Percentiles rank a stretch among this genome's conserved stretches.
Conservation (phyloP, 768 basidiomycete species). For the Agrocybe praecox region DNA sequence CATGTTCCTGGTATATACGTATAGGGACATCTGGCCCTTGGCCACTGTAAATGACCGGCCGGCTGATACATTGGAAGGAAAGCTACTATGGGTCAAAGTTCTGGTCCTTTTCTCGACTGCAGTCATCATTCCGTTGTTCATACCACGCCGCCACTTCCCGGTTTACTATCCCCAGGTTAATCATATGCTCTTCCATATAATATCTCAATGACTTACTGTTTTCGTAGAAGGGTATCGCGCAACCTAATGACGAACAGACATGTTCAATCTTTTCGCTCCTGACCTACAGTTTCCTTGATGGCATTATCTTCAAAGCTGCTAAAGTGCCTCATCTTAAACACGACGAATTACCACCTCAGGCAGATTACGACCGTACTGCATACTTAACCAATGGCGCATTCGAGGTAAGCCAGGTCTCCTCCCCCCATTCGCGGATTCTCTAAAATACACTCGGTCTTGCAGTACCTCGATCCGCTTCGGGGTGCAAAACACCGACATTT, state of each 20-base stretch:
- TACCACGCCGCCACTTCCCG: slow-evolving; percentile 28
- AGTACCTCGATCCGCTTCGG: slow-evolving; percentile 38
- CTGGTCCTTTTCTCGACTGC: slow-evolving; percentile 41
- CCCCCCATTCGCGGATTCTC: background rate
- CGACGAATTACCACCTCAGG: slow-evolving; percentile 32
- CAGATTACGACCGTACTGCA: slow-evolving; percentile 50
- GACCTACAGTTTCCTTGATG: slow-evolving; percentile 54
- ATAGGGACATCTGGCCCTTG: slow-evolving; percentile 59
- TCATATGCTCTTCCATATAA: slow-evolving; percentile 18
- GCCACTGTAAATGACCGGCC: slow-evolving; percentile 44
- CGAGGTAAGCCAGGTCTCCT: slow-evolving; percentile 18
- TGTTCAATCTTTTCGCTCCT: slow-evolving; percentile 42
- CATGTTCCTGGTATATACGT: slow-evolving; percentile 45
- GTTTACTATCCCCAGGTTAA: slow-evolving; percentile 28
- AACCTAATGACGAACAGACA: slow-evolving; percentile 47
- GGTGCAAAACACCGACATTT: slow-evolving; percentile 42
- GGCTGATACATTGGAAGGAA: slow-evolving; percentile 38
- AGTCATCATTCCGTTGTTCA: background rate
- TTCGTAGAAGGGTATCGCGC: slow-evolving; percentile 27
- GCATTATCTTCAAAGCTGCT: slow-evolving; percentile 41
- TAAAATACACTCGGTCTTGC: background rate
- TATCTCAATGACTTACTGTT: background rate
- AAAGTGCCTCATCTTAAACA: slow-evolving; percentile 34
- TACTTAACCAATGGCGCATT: slow-evolving; percentile 17
- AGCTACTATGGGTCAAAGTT: slow-evolving; percentile 52